Base-by-base conservation (phyloP, 176 grass and related monocot genomes). In the Alopecurus myosuroides region DNA sequence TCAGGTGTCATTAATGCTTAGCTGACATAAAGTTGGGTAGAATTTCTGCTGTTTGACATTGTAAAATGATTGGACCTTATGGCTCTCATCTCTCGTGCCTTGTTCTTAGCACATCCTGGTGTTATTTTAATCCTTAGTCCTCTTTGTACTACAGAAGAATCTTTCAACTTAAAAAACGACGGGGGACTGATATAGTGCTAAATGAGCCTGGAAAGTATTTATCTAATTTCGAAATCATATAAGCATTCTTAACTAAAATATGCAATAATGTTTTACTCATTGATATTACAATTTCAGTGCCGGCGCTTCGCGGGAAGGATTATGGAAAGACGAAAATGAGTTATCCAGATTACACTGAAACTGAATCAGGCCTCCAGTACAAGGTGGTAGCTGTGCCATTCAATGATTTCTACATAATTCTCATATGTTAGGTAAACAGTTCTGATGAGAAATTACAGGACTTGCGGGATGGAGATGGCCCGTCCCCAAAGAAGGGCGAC, bases 261-360 rank as follows among this genome's bases (percentile, higher is more conserved):
- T 46, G 23, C 52, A 70, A 62, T 49, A 12, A 52, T 6, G 35
- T 20, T 25, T 81, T 52, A 41, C 19, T 9, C 2, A 28, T 76
- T 37, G 1, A 18, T 57, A 20, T 63, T 69, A 23, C 39, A 65
- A 74, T 79, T 69, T 78, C 67, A 98, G 96, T 98, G 93, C 96
- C 93, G 70, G 96, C 96, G 31, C 80, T 98, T 70, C 93, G 96
- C 5, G 96, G 96, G 6, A 98, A 98, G 86, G 93, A 95, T 86
- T 98, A 98, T 81, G 96, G 96, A 22, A 98, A 98, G 80, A 92
- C 96, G 15, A 98, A 98, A 86, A 98, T 98, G 96, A 72, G 86
- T 77, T 98, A 98, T 88, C 93, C 96, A 46, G 93, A 98, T 95
- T 98, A 98, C 75, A 95, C 80, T 11, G 93, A 98, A 87, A 95